A percentile compares a stretch with the other conserved stretches of the same genome.
These are phyloP conservation scores for Cordyceps fumosorosea DNA, from an alignment of 2,329 filamentous ascomycete species.

Conservation along the genomic window DNA sequence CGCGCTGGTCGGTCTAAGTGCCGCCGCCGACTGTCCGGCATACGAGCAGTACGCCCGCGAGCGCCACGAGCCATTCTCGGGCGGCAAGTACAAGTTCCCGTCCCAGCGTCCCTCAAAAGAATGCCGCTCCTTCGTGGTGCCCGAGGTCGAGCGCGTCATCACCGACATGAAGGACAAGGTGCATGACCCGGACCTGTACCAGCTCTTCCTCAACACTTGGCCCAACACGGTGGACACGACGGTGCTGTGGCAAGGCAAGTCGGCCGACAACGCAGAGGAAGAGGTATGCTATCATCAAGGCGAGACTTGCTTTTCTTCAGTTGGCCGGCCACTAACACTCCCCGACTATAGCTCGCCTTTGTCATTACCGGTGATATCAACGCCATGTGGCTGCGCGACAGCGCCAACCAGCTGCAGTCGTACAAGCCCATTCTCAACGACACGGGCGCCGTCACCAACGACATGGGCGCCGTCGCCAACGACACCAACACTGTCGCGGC, in stretches of 20 bases:
- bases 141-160: slow-evolving; percentile 70
- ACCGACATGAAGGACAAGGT: slow-evolving; percentile 61
- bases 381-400: slow-evolving; percentile 90
- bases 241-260: slow-evolving; percentile 59
- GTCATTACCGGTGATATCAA: slow-evolving; percentile 85
- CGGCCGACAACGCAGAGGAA: slow-evolving; percentile 50
- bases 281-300: slow-evolving; percentile 33
- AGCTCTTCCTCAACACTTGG: slow-evolving; percentile 65
- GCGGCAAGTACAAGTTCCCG: slow-evolving; percentile 69
- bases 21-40: slow-evolving; percentile 26
- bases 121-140: slow-evolving; percentile 77
- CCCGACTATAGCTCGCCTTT: slow-evolving; percentile 54
- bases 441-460: slow-evolving; percentile 35
- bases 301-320: background rate
- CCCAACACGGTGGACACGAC: slow-evolving; percentile 72
- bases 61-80: slow-evolving; percentile 63
- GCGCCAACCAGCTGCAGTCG: slow-evolving; percentile 70
- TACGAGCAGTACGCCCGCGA: slow-evolving; percentile 29
- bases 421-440: slow-evolving; percentile 59
- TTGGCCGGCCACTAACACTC: background rate
- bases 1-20: slow-evolving; percentile 9
- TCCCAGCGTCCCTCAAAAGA: slow-evolving; percentile 69
- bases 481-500: slow-evolving; percentile 44
- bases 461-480: slow-evolving; percentile 32
- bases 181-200: slow-evolving; percentile 67